Conservation (phyloP, 176 grass and related monocot genomes). For the Alloteropsis semialata region DNA sequence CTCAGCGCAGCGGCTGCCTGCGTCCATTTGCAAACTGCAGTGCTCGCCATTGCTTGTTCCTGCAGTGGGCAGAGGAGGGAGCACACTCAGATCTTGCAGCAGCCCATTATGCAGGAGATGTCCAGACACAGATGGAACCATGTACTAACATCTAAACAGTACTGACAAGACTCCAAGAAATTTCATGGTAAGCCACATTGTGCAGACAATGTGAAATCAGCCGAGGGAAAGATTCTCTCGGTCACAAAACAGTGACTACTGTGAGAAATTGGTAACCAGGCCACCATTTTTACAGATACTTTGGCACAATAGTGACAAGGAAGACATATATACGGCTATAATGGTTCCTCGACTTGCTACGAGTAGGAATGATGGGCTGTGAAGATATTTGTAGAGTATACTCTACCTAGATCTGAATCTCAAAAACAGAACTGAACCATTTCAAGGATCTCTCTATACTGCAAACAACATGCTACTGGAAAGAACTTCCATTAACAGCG, state of each 20-base stretch:
- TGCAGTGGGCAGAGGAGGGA: slow-evolving; percentile 23
- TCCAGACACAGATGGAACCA: slow-evolving; percentile 29
- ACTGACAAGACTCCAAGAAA: slow-evolving; percentile 21
- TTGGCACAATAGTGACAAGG: slow-evolving; percentile 1
- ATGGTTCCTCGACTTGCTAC: background rate
- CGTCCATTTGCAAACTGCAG: slow-evolving; percentile 20
- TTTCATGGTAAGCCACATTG: slow-evolving; percentile 19
- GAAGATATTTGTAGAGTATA: background rate
- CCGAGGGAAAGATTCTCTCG: slow-evolving; percentile 18
- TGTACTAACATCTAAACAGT: slow-evolving; percentile 41
- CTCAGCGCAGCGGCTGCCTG: slow-evolving; percentile 1
- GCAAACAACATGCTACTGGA: slow-evolving; percentile 1
- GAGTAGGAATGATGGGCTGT: background rate
- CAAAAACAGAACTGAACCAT: background rate
- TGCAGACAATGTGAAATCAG: background rate
- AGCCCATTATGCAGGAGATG: slow-evolving; percentile 35
- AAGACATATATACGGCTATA: background rate
- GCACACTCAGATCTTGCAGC: slow-evolving; percentile 43
- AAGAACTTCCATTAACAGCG: slow-evolving; percentile 17
- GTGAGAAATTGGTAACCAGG: background rate
- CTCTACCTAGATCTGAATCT: background rate
- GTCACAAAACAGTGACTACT: background rate
- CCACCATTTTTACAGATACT: slow-evolving; percentile 14
- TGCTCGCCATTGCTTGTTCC: background rate
- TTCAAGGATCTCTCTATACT: background rate